Conservation (phyloP, 352 stramenopile genomes). For the Globisporangium ultimum region DNA sequence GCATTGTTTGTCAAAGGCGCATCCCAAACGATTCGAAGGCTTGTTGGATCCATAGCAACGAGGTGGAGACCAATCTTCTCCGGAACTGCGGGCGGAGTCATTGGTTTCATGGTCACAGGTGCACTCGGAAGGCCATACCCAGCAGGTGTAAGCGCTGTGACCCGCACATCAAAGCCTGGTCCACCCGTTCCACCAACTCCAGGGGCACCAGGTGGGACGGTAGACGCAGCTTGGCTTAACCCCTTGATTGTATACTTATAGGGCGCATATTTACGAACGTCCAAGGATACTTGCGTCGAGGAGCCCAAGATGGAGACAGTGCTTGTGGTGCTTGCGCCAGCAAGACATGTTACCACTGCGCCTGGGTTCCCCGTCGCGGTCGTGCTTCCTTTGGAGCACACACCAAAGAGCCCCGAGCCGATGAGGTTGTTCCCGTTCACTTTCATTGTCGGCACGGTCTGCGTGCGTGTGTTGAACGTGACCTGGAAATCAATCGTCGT, state of each 20-base stretch:
- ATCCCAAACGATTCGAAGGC: conserved; percentile 87
- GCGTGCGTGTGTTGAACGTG: conserved; percentile 52
- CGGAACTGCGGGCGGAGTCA: conserved; percentile 75
- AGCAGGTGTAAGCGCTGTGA: conserved; percentile 59
- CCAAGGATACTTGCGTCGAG: conserved; percentile 38
- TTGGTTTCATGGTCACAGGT: conserved; percentile 81
- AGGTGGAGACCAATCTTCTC: conserved; percentile 69
- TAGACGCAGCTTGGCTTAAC: conserved; percentile 37
- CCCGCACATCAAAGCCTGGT: conserved; percentile 55
- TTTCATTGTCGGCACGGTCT: conserved; percentile 23
- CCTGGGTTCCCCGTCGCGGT: conserved; percentile 26
- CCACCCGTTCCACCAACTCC: conserved; percentile 32
- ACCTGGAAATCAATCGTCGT: conserved; percentile 46
- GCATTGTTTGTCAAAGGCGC: conserved; percentile 81
- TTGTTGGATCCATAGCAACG: conserved; percentile 58
- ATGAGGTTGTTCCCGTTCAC: conserved; percentile 34
- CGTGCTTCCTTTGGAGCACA: conserved; percentile 44
- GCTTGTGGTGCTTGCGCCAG: conserved; percentile 37
- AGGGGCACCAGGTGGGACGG: conserved; percentile 21
- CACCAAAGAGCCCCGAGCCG: conserved; percentile 32
- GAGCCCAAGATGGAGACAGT: conserved; percentile 30
- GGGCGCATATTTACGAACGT: conserved; percentile 36
- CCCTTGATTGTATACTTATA: conserved; percentile 56
- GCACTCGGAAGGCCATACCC: conserved; percentile 59
- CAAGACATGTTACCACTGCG: conserved; percentile 40